Evolutionary conservation across 2,329 filamentous ascomycete genomes (phyloP).

Genomic region (Alternaria viburni): DNA sequence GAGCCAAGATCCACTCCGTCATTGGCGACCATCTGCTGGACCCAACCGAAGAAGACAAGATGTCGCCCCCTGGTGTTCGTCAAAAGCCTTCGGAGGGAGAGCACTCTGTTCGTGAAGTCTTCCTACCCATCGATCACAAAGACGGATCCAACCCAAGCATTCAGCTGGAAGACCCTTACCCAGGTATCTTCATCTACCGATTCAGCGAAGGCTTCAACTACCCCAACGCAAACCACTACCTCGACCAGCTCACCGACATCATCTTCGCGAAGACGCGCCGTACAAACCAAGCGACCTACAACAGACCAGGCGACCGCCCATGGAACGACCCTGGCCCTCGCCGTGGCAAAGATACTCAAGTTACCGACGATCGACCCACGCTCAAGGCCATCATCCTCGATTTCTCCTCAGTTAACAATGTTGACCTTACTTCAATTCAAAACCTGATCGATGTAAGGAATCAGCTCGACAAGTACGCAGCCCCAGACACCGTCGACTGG

Average conservation of each 20-base stretch:
- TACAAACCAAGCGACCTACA: constrained; percentile 72
- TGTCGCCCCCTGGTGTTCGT: constrained; percentile 13
- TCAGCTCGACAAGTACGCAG: constrained; percentile 86
- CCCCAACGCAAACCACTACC: constrained; percentile 87
- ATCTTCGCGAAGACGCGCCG: constrained; percentile 70
- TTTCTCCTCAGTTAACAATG: constrained; percentile 91
- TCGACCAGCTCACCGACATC: constrained; percentile 67
- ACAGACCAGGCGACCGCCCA: constrained; percentile 70
- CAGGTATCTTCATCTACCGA: constrained; percentile 94
- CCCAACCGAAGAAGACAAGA: constrained; percentile 48
- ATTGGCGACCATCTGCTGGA: constrained; percentile 73
- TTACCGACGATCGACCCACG: constrained; percentile 64
- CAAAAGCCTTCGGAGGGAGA: constrained; percentile 37
- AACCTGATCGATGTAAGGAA: constrained; percentile 94
- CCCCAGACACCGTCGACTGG: constrained; percentile 88
- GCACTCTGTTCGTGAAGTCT: constrained; percentile 73
- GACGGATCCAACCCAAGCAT: constrained; percentile 91
- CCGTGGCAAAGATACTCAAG: constrained; percentile 55
- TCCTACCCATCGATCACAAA: constrained; percentile 82
- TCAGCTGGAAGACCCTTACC: constrained; percentile 78
- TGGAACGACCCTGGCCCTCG: constrained; percentile 93
- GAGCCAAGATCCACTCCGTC: constrained; percentile 84
- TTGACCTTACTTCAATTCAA: constrained; percentile 92
- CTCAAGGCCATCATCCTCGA: constrained; percentile 91
- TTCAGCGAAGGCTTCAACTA: constrained; percentile 98